Conservation (phyloP, 2,329 filamentous ascomycete genomes). For the Acrodontium crateriforme region DNA sequence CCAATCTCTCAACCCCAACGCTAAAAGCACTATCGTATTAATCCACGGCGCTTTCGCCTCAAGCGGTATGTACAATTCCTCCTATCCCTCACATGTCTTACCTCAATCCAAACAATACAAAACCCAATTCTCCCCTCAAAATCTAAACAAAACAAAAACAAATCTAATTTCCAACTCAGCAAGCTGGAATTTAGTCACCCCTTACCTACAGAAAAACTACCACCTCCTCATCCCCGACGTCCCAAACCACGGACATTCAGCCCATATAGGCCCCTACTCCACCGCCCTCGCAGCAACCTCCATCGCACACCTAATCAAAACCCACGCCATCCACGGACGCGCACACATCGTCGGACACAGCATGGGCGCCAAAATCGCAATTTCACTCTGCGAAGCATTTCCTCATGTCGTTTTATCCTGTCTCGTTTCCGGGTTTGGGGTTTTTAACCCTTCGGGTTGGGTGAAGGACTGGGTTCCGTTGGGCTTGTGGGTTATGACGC, state of each 20-base stretch:
- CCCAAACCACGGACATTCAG: conserved; percentile 10
- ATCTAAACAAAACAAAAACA: too few relatives aligned
- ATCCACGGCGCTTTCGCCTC: too few relatives aligned
- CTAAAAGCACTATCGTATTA: too few relatives aligned
- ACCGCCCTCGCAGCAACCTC: conserved; percentile 7
- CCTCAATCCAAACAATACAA: too few relatives aligned
- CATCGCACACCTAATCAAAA: conserved; percentile 11
- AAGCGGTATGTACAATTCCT: too few relatives aligned
- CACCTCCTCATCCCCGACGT: conserved; percentile 15
- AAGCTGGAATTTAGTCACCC: conserved; percentile 13
- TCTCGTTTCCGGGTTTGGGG: conserved; percentile 10
- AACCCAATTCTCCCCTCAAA: too few relatives aligned
- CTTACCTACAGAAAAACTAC: conserved; percentile 10
- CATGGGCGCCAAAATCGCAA: conserved; percentile 14
- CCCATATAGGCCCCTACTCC: conserved; percentile 11
- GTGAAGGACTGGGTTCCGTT: too few relatives aligned
- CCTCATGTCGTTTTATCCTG: conserved; percentile 11
- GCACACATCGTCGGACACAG: conserved; percentile 16
- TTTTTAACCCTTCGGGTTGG: conserved; percentile 1
- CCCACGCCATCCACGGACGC: conserved; percentile 7
- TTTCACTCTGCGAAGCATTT: conserved; percentile 10
- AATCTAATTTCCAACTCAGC: too few relatives aligned
- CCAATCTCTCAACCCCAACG: too few relatives aligned
- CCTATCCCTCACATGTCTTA: too few relatives aligned
- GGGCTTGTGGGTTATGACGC: conserved; percentile 7